Base-by-base conservation (phyloP, 306 rosid genomes). In the Cicer yamashitae region DNA sequence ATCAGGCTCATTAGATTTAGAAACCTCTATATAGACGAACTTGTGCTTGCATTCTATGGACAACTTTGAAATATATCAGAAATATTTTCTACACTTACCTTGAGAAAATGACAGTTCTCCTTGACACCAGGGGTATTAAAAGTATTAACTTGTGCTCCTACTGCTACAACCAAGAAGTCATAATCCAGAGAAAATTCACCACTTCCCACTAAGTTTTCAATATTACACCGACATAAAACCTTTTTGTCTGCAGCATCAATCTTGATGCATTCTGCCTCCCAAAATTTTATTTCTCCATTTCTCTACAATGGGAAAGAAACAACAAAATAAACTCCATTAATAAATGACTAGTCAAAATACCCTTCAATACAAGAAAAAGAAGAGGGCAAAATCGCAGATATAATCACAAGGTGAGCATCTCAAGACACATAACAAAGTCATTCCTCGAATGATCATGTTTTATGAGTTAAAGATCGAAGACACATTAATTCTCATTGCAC, bases 121-220 rank as follows among this genome's bases (percentile, higher is more conserved):
- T 52, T 67, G 30, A 94, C 98, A 52, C 98, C 98, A 1, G 98
- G 98, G 7, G 97, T 94, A 81, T 90, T 85, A 59, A 94, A 94
- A 45, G 98, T 94, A 77, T 94, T 94, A 67, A 86, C 96, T 90
- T 90, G 91, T 40, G 98, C 93, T 83, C 98, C 98, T 17, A 86
- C 39, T 8, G 97, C 94, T 74, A 94, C 73, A 52, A 94, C 87
- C 85, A 91, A 83, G 83, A 89, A 89, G 89, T 94, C 98, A 70
- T 91, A 94, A 46, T 94, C 96, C 70, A 94, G 74, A 73, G 81
- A 82, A 81, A 94, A 90, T 40, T 91, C 96, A 6, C 83, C 81
- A 70, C 77, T 90, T 80, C 93, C 97, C 47, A 75, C 82, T 80
- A 88, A 74, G 65, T 25, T 60, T 18, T 86, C 91, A 37, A 83